Evolutionary conservation across 257 asterid species (phyloP).

Genomic region (Nicotiana undulata): DNA sequence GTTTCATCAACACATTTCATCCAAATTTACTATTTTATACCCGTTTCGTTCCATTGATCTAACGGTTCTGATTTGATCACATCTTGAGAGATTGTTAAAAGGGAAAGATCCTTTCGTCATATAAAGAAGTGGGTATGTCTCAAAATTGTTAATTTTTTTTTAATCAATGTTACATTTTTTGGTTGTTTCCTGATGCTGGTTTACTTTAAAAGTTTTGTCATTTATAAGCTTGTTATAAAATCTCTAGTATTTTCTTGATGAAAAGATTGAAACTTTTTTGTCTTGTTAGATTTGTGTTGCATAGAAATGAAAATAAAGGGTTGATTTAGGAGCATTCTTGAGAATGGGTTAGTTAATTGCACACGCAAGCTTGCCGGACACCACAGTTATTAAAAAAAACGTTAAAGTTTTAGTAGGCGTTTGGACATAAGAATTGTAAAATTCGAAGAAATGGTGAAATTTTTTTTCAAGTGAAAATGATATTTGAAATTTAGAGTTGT

Average conservation of each 20-base stretch:
- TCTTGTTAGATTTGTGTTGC: not conserved
- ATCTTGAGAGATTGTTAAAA: conserved; percentile 15
- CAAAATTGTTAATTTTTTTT: not conserved
- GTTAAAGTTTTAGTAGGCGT: too few species aligned
- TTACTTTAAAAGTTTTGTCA: not conserved
- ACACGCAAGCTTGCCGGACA: too few species aligned
- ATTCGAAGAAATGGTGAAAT: too few species aligned
- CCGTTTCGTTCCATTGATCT: conserved; percentile 23
- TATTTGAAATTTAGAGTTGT: too few species aligned
- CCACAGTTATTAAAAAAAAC: too few species aligned
- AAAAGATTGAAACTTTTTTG: not conserved
- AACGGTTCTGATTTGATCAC: conserved; percentile 31
- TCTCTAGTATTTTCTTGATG: not conserved
- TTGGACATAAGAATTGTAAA: too few species aligned
- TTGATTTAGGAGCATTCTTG: not conserved
- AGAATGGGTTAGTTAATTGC: not conserved
- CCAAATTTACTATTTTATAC: not conserved
- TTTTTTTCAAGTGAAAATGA: too few species aligned
- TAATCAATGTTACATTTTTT: not conserved
- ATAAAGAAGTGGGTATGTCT: conserved; percentile 39
- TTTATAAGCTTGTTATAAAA: not conserved
- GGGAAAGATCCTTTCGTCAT: conserved; percentile 18
- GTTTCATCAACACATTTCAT: not conserved
- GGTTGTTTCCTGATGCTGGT: not conserved
- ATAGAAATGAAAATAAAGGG: too few species aligned